A percentile compares a stretch with the other conserved stretches of the same genome.
phyloP scores from a whole-genome alignment of 768 basidiomycete genomes.

The Lactifluus volemus region DNA sequence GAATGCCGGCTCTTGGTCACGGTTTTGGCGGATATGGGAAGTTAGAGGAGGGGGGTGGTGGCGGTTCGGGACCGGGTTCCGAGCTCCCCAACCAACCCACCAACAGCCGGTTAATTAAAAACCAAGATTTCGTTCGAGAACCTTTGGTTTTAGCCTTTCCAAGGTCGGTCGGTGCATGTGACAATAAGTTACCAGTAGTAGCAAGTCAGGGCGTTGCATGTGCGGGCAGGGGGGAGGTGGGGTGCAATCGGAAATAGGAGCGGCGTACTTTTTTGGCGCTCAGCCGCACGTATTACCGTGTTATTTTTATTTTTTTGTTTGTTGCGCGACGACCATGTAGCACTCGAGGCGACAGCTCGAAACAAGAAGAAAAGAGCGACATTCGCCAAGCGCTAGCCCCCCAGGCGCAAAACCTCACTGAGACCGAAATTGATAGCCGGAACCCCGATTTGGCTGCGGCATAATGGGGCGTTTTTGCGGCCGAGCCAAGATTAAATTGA shows the following conservation, averaged over 20 bases:
- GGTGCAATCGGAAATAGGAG: not conserved
- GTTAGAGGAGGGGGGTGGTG: too few species aligned
- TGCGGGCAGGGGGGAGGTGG: too few species aligned
- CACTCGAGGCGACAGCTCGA: slow-evolving; percentile 7
- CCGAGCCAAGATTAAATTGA: not conserved
- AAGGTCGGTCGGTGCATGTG: not conserved
- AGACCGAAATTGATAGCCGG: slow-evolving; percentile 3
- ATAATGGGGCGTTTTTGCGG: not conserved
- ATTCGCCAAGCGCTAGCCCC: not conserved
- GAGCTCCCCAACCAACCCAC: too few species aligned
- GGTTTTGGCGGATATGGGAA: too few species aligned
- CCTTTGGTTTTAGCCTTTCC: slow-evolving; percentile 10
- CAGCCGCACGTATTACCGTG: not conserved
- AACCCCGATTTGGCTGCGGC: not conserved
- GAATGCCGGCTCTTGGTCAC: not conserved
- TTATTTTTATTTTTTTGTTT: too few species aligned
- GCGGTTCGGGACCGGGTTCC: too few species aligned
- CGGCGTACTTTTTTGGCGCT: not conserved
- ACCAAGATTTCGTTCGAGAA: too few species aligned
- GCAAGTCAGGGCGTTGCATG: not conserved
- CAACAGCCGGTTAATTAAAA: too few species aligned
- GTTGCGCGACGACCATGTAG: not conserved
- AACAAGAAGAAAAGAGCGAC: not conserved
- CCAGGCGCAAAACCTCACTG: not conserved
- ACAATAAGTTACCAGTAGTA: not conserved